Base-by-base conservation (phyloP, 1,139 yeast species). In the Zygosaccharomyces pseudobailii region DNA sequence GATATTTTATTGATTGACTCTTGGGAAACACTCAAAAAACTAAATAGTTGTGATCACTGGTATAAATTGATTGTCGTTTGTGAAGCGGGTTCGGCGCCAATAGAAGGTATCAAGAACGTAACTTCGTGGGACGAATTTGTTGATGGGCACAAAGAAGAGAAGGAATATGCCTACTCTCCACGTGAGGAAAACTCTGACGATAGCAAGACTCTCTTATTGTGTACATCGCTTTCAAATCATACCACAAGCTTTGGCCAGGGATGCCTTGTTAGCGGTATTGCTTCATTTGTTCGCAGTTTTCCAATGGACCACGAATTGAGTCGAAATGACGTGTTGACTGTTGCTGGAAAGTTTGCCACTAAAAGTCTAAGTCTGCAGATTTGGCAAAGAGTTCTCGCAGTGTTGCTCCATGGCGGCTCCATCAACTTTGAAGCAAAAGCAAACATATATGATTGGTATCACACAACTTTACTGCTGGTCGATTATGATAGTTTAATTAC, bases 251-350 rank as follows among this genome's bases (percentile, higher is more conserved):
- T 76, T 60, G 76, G 80, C 17, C 88, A 83, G 51, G 70, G 78
- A 50, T 82, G 80, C 55, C 68, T 85, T 46, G 82, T 83, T 10
- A 78, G 87, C 52, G 72, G 83, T 1, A 68, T 83, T 13, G 84
- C 89, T 0, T 73, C 87, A 0, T 75, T 79, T 40, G 68, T 84
- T 39, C 80, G 78, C 61, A 79, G 79, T 21, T 66, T 83, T 24
- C 87, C 90, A 0, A 48, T 68, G 5, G 68, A 67, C 0, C 73
- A 76, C 41, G 69, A 68, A 21, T 63, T 82, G 53, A 56, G 55
- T 2, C 45, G 58, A 0, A 53, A 62, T 0, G 89, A 84, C 55
- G 62, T 55, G 3, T 40, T 83, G 19, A 56, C 78, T 6, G 62
- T 82, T 20, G 67, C 72, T 1, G 55, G 58, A n/a, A 46, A 56